Evolutionary conservation across 345 rosid genomes (phyloP), one percentile per base, ranked within the genome.

Genomic region (Euclidium syriacum): DNA sequence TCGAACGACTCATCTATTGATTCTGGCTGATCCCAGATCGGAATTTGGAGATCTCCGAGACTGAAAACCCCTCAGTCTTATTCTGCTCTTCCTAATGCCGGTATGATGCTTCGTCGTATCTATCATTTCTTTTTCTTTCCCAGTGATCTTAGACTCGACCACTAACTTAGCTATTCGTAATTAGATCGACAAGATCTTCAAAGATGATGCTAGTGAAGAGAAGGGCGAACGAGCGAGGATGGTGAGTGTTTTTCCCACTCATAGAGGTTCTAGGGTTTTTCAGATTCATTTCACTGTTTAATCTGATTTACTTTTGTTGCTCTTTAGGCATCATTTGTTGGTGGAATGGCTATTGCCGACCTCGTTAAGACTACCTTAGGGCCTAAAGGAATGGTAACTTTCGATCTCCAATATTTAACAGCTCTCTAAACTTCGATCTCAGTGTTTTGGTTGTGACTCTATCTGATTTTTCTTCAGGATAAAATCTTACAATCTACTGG

Each of bases 401-500:
- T 52, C 9, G 30, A n/a, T 69, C 16, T 36, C 14, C 7, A 1
- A 2, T 42, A 29, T 52, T 14, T 52, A 0, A 6, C 7, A 35
- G 23, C 10, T 41, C 3, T 9, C 6, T 6, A 1, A 41, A 46
- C 24, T 63, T 18, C 38, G 4, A 0, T 54, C 7, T 51, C 7
- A 41, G 38, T 33, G 0, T 58, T 19, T 43, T 66, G 49, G 7
- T 67, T 73, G 49, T 61, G 10, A 62, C 36, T 63, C 41, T 49
- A 33, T 66, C 24, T 29, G 15, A 7, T 67, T 34, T 0, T 10
- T 26, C 1, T 29, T 7, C 68, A 90, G 97, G 99, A 94, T 79
- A 94, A 94, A 73, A 94, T 94, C 69, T 78, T 90, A 43, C 99
- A 94, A 70, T 94, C 99, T 39, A 94, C 97, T 1, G 97, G 97